These are phyloP conservation scores for Deinandra increscens DNA, from an alignment of 129 eudicot species.

Conservation along the genomic window DNA sequence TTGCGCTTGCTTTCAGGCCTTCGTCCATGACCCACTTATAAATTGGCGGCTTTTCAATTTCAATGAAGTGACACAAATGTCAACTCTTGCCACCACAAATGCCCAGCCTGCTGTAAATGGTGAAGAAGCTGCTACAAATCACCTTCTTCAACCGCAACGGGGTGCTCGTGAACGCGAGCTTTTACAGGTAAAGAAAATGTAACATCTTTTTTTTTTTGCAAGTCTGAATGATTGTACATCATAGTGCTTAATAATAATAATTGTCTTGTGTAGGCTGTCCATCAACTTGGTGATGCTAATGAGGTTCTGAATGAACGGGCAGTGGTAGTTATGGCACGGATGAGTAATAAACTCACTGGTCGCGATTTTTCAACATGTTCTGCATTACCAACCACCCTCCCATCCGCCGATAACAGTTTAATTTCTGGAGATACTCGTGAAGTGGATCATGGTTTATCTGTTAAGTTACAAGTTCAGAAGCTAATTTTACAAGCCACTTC, in stretches of 20 bases:
- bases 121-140: slow-evolving; percentile 60
- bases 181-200: no score
- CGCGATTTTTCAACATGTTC: slow-evolving; percentile 80
- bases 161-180: slow-evolving; percentile 94
- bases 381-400: slow-evolving; percentile 49
- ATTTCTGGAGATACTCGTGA: slow-evolving; percentile 76
- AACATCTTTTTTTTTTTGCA: no score
- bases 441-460: slow-evolving; percentile 89
- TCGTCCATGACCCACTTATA: slow-evolving; percentile 97
- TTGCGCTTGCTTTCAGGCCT: slow-evolving; percentile 55
- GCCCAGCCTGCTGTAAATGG: slow-evolving; percentile 56
- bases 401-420: slow-evolving; percentile 50
- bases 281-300: slow-evolving; percentile 96
- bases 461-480: slow-evolving; percentile 86
- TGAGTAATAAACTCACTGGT: slow-evolving; percentile 96
- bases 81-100: slow-evolving; percentile 60
- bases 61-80: slow-evolving; percentile 90
- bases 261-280: slow-evolving; percentile 63
- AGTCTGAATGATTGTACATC: background rate
- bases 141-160: slow-evolving; percentile 80
- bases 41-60: slow-evolving; percentile 98
- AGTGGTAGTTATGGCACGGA: slow-evolving; percentile 92
- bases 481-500: slow-evolving; percentile 93
- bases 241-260: background rate
- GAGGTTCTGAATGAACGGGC: slow-evolving; percentile 97